Evolutionary conservation across 139 green algal genomes (phyloP).

Genomic region (Pleodorina starrii): DNA sequence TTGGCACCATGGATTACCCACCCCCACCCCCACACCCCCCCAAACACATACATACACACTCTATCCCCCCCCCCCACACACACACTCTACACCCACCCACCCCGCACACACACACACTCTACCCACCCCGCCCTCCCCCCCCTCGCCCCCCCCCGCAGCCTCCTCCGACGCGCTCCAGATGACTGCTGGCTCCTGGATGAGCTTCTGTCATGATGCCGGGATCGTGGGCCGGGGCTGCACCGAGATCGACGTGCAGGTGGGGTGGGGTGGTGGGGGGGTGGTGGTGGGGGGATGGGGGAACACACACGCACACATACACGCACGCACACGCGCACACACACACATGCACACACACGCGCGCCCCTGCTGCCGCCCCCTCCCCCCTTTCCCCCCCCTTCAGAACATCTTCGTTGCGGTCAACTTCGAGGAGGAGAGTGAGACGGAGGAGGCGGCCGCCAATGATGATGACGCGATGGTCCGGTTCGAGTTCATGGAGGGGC

Average conservation of each 20-base stretch:
- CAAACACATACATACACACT: no score
- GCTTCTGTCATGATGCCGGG: slow-evolving; percentile 60
- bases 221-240: slow-evolving; percentile 56
- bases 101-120: no score
- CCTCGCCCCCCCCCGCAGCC: slow-evolving; percentile 22
- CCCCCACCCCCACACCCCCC: no score
- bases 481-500: slow-evolving; percentile 68
- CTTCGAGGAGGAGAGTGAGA: slow-evolving; percentile 64
- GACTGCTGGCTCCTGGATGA: slow-evolving; percentile 51
- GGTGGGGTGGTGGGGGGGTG: not conserved
- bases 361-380: no score
- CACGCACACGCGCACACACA: no score
- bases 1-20: no score
- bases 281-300: not conserved
- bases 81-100: no score
- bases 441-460: slow-evolving; percentile 56
- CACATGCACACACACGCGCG: no score
- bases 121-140: not conserved
- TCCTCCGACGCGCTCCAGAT: slow-evolving; percentile 53
- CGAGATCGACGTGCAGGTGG: slow-evolving; percentile 49
- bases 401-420: slow-evolving; percentile 68
- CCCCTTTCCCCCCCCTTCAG: no score
- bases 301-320: no score
- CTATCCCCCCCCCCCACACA: no score
- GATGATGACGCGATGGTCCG: slow-evolving; percentile 69